Conservation (phyloP, 2,329 filamentous ascomycete species). For the Hymenoscyphus albidus region DNA sequence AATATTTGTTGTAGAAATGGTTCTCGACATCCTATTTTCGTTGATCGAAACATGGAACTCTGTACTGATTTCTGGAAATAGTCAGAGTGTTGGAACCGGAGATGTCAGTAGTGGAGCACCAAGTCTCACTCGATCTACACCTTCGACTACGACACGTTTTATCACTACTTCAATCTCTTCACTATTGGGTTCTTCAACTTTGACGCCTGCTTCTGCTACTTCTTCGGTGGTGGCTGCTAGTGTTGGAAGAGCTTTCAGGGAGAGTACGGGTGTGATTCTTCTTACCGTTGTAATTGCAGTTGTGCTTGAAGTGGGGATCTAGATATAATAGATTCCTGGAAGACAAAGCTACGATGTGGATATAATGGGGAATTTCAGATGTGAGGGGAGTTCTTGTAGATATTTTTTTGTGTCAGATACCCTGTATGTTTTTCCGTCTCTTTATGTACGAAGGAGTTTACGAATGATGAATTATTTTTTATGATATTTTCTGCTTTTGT, state of each 20-base stretch:
- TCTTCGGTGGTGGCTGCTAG: neutral
- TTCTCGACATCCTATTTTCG: neutral
- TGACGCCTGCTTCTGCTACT: neutral
- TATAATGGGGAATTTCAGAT: neutral
- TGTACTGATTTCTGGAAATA: neutral
- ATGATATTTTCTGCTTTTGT: neutral
- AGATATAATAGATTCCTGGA: neutral
- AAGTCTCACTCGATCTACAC: neutral
- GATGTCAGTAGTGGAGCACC: conserved; percentile 2
- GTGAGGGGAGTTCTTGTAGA: neutral
- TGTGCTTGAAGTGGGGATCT: neutral
- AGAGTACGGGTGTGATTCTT: neutral
- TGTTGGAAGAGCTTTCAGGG: conserved; percentile 1
- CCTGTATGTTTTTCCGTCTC: neutral
- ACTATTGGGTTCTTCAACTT: neutral
- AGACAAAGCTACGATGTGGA: neutral
- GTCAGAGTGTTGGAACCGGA: conserved; percentile 1
- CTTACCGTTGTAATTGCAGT: neutral
- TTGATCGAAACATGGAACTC: neutral
- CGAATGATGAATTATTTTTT: conserved; percentile 1
- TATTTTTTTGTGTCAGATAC: neutral
- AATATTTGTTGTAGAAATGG: neutral
- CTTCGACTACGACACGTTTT: neutral
- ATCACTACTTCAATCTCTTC: conserved; percentile 2
- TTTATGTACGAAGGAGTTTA: neutral